Percentiles rank a stretch among this genome's conserved stretches.
Evolutionary conservation across 2,329 filamentous ascomycete species (phyloP).

Genomic region (Talaromyces amestolkiae): DNA sequence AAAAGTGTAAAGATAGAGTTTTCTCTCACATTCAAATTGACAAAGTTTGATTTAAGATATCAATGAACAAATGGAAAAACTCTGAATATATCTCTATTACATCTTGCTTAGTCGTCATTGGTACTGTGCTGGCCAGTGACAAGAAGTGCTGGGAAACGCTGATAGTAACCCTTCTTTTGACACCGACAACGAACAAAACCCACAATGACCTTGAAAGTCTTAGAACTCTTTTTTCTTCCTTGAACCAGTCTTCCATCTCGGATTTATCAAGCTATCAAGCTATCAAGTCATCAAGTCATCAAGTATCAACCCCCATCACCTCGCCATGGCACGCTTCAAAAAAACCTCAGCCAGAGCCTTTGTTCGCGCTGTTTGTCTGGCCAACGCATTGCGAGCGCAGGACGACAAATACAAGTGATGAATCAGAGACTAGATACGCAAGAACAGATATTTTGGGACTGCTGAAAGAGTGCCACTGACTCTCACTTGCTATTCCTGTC

Average conservation of each 20-base stretch:
- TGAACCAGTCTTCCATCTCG: neutral
- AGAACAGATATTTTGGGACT: neutral
- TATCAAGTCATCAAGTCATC: neutral
- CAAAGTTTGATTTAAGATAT: no score
- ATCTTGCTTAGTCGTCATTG: neutral
- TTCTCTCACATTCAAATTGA: neutral
- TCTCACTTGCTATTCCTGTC: neutral
- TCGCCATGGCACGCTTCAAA: neutral
- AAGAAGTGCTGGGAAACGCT: no score
- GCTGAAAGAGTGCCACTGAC: neutral
- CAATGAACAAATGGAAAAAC: neutral
- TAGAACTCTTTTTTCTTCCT: neutral
- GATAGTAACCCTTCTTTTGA: neutral
- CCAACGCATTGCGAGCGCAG: neutral
- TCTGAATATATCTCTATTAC: neutral
- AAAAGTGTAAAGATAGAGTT: neutral
- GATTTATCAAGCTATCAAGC: neutral
- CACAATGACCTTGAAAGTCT: neutral
- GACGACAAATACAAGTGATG: neutral
- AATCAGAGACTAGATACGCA: neutral
- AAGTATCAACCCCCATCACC: neutral
- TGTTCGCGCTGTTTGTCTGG: neutral
- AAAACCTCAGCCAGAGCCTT: neutral
- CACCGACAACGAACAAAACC: neutral
- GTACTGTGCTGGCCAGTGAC: neutral